Conservation (phyloP, 2,329 filamentous ascomycete species). For the Apiospora malaysiana region DNA sequence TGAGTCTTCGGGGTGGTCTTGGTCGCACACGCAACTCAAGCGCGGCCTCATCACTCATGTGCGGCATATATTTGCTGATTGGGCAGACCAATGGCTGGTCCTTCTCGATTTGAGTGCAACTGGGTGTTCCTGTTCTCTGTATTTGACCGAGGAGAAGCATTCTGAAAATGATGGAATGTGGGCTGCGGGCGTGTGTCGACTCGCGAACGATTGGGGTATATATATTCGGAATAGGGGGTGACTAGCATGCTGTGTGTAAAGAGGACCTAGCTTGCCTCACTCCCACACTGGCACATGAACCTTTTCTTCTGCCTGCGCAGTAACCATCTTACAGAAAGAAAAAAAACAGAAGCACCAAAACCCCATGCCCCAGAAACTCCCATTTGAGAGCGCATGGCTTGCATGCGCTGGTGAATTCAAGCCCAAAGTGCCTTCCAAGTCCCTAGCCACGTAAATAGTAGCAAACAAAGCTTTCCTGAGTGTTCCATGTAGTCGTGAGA, state of each 20-base stretch:
- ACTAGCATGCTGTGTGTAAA: background rate
- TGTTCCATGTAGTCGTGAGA: background rate
- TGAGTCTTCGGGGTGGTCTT: no score
- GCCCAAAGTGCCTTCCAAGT: background rate
- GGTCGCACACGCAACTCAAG: no score
- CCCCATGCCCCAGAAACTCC: conserved; percentile 12
- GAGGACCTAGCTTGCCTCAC: background rate
- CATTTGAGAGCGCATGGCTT: conserved; percentile 3
- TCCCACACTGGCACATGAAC: background rate
- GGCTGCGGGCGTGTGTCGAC: background rate
- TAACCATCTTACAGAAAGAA: background rate
- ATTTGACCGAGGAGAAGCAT: background rate
- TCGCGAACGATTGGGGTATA: background rate
- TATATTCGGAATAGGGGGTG: conserved; percentile 4
- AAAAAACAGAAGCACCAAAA: background rate
- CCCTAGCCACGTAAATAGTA: background rate
- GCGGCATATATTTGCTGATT: background rate
- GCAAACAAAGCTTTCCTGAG: background rate
- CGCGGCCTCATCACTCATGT: background rate
- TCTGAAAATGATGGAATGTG: background rate
- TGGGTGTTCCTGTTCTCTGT: background rate
- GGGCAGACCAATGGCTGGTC: background rate
- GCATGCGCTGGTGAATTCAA: conserved; percentile 5
- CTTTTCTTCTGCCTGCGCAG: conserved; percentile 13
- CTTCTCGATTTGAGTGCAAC: background rate